A percentile compares a stretch with the other conserved stretches of the same genome.
Evolutionary conservation across 768 basidiomycete genomes (phyloP).

Genomic region (Ephemerocybe angulata): DNA sequence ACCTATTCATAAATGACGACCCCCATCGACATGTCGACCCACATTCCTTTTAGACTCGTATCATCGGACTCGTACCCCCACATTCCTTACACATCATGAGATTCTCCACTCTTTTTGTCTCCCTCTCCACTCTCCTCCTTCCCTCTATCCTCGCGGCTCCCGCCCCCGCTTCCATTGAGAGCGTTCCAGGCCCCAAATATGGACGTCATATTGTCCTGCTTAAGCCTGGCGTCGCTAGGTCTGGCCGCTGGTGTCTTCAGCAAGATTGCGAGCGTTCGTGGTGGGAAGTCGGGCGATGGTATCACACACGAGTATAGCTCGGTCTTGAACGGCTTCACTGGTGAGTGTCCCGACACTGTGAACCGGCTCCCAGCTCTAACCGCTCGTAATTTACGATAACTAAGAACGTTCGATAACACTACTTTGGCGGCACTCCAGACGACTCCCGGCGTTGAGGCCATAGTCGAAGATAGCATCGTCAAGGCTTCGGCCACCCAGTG

Average conservation of each 20-base stretch:
- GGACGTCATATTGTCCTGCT: not conserved
- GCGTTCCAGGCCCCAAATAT: not conserved
- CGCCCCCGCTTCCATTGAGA: not conserved
- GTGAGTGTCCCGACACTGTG: not conserved
- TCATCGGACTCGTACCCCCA: too few species aligned
- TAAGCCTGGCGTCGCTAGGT: not conserved
- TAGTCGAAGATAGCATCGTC: slow-evolving; percentile 29
- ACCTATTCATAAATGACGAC: too few species aligned
- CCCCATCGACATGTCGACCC: too few species aligned
- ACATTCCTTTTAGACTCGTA: too few species aligned
- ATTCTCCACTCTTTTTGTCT: not conserved
- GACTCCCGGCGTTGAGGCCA: slow-evolving; percentile 21
- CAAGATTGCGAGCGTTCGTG: not conserved
- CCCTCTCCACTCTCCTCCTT: not conserved
- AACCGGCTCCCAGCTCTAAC: not conserved
- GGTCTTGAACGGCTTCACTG: slow-evolving; percentile 10
- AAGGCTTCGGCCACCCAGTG: slow-evolving; percentile 9
- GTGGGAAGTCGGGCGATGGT: not conserved
- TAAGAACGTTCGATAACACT: slow-evolving; percentile 23
- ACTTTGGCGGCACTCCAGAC: slow-evolving; percentile 23
- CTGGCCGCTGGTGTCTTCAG: not conserved
- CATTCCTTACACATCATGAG: not conserved
- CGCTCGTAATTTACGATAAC: slow-evolving; percentile 23
- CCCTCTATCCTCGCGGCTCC: not conserved
- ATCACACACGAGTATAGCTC: slow-evolving; percentile 2